These are phyloP conservation scores for Corinectria fuckeliana DNA, from an alignment of 2,329 filamentous ascomycete genomes.

Conservation along the genomic window DNA sequence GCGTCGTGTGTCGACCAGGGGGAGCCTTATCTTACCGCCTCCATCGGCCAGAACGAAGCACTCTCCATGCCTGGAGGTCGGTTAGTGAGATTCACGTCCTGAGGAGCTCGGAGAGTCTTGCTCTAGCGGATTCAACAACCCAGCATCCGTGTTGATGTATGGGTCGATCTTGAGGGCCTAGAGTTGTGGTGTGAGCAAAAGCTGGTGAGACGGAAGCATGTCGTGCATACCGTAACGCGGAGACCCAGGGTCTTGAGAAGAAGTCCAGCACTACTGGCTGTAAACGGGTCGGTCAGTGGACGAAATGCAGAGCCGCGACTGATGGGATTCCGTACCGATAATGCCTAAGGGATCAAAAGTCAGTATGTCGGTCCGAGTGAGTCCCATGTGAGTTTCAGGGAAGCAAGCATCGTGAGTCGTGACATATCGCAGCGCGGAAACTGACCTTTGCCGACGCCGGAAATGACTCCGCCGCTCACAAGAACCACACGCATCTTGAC, in stretches of 20 bases:
- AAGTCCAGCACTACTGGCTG: constrained; percentile 59
- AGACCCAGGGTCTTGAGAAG: constrained; percentile 82
- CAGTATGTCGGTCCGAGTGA: constrained; percentile 6
- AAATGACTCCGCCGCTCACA: constrained; percentile 31
- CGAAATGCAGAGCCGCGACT: background rate
- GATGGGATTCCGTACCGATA: background rate
- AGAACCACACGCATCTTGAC: constrained; percentile 29
- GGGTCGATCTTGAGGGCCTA: constrained; percentile 57
- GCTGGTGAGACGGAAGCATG: background rate
- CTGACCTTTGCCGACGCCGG: constrained; percentile 29
- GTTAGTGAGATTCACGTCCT: constrained; percentile 6
- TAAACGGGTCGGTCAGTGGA: constrained; percentile 7
- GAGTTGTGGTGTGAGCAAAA: constrained; percentile 7
- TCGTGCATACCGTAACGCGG: constrained; percentile 62
- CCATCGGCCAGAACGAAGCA: constrained; percentile 85
- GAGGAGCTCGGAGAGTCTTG: constrained; percentile 21
- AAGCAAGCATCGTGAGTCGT: background rate
- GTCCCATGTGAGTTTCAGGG: background rate
- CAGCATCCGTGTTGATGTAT: constrained; percentile 52
- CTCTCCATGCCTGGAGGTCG: constrained; percentile 75
- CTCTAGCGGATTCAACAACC: constrained; percentile 42
- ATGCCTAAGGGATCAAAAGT: background rate
- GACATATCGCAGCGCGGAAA: background rate
- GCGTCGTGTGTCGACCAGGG: background rate
- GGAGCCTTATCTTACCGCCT: constrained; percentile 20